A percentile compares a stretch with the other conserved stretches of the same genome.
phyloP scores from a whole-genome alignment of 768 basidiomycete species.

The Phlebiopsis flavidoalba region DNA sequence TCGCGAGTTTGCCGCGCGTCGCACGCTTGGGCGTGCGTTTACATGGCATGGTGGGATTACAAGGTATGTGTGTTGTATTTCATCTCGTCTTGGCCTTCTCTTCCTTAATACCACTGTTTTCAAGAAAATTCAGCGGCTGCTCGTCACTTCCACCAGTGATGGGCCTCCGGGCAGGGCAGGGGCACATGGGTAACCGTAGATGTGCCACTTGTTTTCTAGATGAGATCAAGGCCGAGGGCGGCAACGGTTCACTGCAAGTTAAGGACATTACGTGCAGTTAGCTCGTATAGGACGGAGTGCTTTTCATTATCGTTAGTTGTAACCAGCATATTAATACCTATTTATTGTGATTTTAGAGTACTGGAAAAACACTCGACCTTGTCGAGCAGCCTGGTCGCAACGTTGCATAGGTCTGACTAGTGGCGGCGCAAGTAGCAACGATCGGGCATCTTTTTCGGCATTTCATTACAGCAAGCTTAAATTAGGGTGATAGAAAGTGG shows the following conservation, averaged over 20 bases:
- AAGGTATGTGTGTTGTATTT: conserved; percentile 21
- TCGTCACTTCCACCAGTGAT: conserved; percentile 12
- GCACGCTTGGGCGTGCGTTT: conserved; percentile 48
- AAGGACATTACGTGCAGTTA: conserved; percentile 28
- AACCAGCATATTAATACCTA: neutral
- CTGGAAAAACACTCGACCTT: neutral
- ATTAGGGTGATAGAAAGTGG: neutral
- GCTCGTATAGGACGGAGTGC: neutral
- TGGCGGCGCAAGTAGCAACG: no score
- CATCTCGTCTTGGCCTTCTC: no score
- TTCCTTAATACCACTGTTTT: no score
- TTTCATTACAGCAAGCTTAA: no score
- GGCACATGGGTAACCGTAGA: conserved; percentile 1
- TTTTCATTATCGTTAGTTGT: neutral
- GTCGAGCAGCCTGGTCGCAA: no score
- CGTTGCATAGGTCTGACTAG: no score
- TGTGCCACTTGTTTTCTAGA: conserved; percentile 1
- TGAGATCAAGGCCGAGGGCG: conserved; percentile 7
- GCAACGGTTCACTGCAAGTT: neutral
- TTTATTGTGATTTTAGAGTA: neutral
- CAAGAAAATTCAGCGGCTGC: conserved; percentile 11
- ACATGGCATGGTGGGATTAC: conserved; percentile 55
- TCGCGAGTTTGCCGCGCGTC: conserved; percentile 51
- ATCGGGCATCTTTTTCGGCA: no score
- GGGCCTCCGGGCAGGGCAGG: conserved; percentile 2